Evolutionary conservation across 164 flowering plant genomes (phyloP).

Genomic region (Chimonanthus salicifolius): DNA sequence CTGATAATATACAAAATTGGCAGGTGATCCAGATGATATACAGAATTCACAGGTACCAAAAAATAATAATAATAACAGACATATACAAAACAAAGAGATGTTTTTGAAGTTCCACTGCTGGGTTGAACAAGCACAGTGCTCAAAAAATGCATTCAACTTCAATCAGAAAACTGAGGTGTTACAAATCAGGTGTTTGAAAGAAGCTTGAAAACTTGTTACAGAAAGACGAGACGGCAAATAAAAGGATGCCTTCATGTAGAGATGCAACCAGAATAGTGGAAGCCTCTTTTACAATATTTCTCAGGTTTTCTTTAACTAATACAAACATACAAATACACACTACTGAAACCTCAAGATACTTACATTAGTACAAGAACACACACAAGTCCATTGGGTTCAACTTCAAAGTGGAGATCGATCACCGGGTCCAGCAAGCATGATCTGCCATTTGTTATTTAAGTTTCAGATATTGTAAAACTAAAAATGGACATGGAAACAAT

Average conservation of each 20-base stretch:
- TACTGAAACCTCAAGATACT: conserved; percentile 4
- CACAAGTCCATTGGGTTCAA: not conserved
- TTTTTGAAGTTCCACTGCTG: too few species aligned
- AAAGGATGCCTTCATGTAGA: conserved; percentile 6
- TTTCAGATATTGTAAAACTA: not conserved
- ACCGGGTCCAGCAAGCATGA: conserved; percentile 4
- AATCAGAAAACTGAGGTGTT: conserved; percentile 2
- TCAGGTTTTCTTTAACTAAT: not conserved
- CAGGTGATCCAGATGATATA: too few species aligned
- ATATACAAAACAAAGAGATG: too few species aligned
- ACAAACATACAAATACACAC: conserved; percentile 9
- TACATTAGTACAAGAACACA: conserved; percentile 1
- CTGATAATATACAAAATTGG: too few species aligned
- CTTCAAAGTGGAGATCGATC: conserved; percentile 1
- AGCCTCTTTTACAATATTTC: conserved; percentile 3
- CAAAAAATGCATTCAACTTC: conserved; percentile 3
- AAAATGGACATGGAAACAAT: not conserved
- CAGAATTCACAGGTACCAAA: too few species aligned
- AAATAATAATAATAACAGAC: too few species aligned
- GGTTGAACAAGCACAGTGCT: not conserved
- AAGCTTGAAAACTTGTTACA: not conserved
- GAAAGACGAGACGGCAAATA: conserved; percentile 1
- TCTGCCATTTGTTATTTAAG: conserved; percentile 1
- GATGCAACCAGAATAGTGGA: conserved; percentile 3
- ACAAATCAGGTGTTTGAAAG: conserved; percentile 1